A percentile compares a stretch with the other conserved stretches of the same genome.
Evolutionary conservation across 306 rosid species (phyloP).

Genomic region (Astragalus glycyphyllos): DNA sequence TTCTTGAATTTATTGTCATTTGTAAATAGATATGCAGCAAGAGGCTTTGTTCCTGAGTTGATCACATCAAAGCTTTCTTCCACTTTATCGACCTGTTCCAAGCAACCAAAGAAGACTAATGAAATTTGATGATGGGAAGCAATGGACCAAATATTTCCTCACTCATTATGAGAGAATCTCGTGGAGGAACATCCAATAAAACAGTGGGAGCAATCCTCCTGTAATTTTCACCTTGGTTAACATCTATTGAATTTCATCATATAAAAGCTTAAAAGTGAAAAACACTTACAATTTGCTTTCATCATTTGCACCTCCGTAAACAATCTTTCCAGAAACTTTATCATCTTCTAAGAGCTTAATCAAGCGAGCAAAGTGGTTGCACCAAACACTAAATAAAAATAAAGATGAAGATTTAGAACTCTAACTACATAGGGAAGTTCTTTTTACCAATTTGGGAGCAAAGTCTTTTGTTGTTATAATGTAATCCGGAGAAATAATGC

Average conservation of each 20-base stretch:
- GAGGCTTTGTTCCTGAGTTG: conserved; percentile 85
- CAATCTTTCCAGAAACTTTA: conserved; percentile 78
- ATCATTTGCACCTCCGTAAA: conserved; percentile 86
- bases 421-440: conserved; percentile 22
- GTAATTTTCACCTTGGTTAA: conserved; percentile 19
- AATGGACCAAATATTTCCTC: conserved; percentile 97
- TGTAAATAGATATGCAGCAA: conserved; percentile 91
- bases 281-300: conserved; percentile 72
- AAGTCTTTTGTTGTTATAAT: conserved; percentile 75
- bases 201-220: conserved; percentile 82
- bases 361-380: conserved; percentile 83
- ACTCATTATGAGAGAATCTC: conserved; percentile 74
- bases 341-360: conserved; percentile 82
- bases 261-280: conserved; percentile 10
- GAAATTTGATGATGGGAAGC: conserved; percentile 70
- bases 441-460: conserved; percentile 84
- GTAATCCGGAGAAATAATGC: conserved; percentile 84
- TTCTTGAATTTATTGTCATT: conserved; percentile 73
- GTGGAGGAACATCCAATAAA: conserved; percentile 83
- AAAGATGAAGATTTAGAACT: conserved; percentile 14
- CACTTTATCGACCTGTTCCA: conserved; percentile 75
- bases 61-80: conserved; percentile 83
- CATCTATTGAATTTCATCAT: conserved; percentile 14
- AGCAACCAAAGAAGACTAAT: conserved; percentile 8
- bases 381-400: conserved; percentile 27